A percentile compares a stretch with the other conserved stretches of the same genome.
phyloP scores from a whole-genome alignment of 2,329 filamentous ascomycete genomes.

The Colletotrichum sp. region DNA sequence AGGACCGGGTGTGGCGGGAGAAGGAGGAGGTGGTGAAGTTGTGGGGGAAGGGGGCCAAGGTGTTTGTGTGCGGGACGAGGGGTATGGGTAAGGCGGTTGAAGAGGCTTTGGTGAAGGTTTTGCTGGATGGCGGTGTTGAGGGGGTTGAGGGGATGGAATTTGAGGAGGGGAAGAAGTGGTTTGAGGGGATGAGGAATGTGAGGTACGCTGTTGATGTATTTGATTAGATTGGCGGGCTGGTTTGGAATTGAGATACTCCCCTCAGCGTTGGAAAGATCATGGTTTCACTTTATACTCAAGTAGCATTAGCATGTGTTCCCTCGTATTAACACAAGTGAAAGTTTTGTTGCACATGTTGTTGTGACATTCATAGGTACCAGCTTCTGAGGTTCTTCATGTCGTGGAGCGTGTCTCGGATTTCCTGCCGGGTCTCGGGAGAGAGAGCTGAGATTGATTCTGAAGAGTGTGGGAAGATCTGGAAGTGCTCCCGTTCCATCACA shows the following conservation, averaged over 20 bases:
- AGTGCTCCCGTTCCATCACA: too few species aligned
- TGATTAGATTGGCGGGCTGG: slow-evolving; percentile 37
- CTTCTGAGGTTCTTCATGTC: too few species aligned
- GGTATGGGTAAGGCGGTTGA: slow-evolving; percentile 46
- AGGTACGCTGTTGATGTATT: slow-evolving; percentile 67
- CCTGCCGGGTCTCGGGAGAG: too few species aligned
- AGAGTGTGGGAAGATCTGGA: too few species aligned
- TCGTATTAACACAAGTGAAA: too few species aligned
- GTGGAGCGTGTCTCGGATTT: too few species aligned
- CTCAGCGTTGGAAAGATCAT: neutral
- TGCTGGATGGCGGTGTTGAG: slow-evolving; percentile 26
- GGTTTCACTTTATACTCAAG: accelerated
- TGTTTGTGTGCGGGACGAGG: slow-evolving; percentile 67
- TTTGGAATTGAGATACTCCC: neutral
- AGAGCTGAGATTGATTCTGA: too few species aligned
- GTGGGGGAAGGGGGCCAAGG: slow-evolving; percentile 46
- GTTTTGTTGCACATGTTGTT: too few species aligned
- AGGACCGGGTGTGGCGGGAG: slow-evolving; percentile 45
- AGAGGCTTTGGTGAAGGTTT: slow-evolving; percentile 27
- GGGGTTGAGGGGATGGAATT: slow-evolving; percentile 29
- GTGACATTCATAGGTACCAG: too few species aligned
- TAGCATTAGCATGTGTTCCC: neutral
- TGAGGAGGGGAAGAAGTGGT: slow-evolving; percentile 50
- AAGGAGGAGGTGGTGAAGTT: slow-evolving; percentile 31
- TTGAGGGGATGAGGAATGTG: slow-evolving; percentile 56